A percentile compares a stretch with the other conserved stretches of the same genome.
Conservation (phyloP, 345 rosid genomes). For the Heritiera littoralis region DNA sequence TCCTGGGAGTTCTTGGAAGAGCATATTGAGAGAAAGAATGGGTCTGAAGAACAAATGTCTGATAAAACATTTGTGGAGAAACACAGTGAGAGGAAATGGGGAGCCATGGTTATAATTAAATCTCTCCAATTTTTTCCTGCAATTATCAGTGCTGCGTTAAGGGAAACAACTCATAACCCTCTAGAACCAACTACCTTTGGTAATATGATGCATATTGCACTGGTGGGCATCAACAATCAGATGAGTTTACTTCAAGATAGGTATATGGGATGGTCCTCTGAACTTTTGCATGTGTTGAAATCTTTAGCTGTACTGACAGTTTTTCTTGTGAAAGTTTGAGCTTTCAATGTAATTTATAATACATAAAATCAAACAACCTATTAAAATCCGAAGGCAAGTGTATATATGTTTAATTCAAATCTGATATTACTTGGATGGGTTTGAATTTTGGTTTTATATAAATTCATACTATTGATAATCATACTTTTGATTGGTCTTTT, state of each 20-base stretch:
- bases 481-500: background rate
- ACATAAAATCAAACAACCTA: background rate
- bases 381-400: background rate
- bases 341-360: background rate
- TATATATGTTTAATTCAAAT: background rate
- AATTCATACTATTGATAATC: conserved; percentile 3
- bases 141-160: conserved; percentile 68
- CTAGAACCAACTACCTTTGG: conserved; percentile 54
- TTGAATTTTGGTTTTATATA: conserved; percentile 8
- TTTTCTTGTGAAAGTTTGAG: background rate
- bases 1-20: conserved; percentile 99
- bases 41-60: conserved; percentile 52
- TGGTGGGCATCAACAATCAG: conserved; percentile 95
- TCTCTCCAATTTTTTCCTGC: conserved; percentile 86
- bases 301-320: conserved; percentile 5
- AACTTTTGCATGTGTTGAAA: conserved; percentile 14
- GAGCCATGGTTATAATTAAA: conserved; percentile 96
- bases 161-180: conserved; percentile 70
- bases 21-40: conserved; percentile 69
- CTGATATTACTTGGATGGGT: background rate
- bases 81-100: conserved; percentile 85
- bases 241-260: conserved; percentile 99
- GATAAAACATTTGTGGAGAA: conserved; percentile 62
- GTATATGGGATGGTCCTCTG: conserved; percentile 39
- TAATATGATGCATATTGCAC: conserved; percentile 96